These are phyloP conservation scores for Knoxdaviesia capensis DNA, from an alignment of 2,329 filamentous ascomycete genomes.

Conservation along the genomic window DNA sequence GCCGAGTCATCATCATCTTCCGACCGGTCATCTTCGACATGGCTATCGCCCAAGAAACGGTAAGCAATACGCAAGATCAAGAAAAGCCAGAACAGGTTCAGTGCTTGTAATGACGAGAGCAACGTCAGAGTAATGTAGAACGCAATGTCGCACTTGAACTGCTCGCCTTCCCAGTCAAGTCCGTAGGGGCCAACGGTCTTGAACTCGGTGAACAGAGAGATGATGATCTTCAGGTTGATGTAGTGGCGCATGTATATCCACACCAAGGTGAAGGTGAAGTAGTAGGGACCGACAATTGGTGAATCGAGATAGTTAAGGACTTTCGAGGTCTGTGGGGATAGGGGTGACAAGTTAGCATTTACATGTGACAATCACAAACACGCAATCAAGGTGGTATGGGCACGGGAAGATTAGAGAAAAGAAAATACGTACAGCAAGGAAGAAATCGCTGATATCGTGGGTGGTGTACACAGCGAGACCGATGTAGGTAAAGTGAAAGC, in stretches of 20 bases:
- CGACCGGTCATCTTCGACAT: constrained; percentile 50
- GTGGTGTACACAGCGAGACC: constrained; percentile 86
- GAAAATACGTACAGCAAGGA: constrained; percentile 55
- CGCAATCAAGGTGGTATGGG: background rate
- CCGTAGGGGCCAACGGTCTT: constrained; percentile 53
- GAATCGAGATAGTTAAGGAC: constrained; percentile 78
- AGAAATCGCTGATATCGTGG: constrained; percentile 88
- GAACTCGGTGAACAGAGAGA: constrained; percentile 57
- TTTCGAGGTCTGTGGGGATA: constrained; percentile 52
- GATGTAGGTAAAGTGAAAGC: constrained; percentile 94
- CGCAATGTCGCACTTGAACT: constrained; percentile 56
- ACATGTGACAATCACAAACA: background rate
- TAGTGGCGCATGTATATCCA: constrained; percentile 88
- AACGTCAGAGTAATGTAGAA: constrained; percentile 47
- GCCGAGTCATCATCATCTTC: constrained; percentile 44
- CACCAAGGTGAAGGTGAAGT: constrained; percentile 56
- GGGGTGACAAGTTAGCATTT: constrained; percentile 3
- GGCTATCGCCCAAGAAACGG: constrained; percentile 41
- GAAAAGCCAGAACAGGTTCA: constrained; percentile 70
- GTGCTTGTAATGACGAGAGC: constrained; percentile 45
- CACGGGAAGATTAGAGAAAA: background rate
- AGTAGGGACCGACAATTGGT: constrained; percentile 63
- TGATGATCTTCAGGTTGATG: constrained; percentile 60
- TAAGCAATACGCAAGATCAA: constrained; percentile 58
- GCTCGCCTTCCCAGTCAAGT: constrained; percentile 54